phyloP scores from a whole-genome alignment of 2,329 filamentous ascomycete genomes.

The Penicillium sclerotiorum region DNA sequence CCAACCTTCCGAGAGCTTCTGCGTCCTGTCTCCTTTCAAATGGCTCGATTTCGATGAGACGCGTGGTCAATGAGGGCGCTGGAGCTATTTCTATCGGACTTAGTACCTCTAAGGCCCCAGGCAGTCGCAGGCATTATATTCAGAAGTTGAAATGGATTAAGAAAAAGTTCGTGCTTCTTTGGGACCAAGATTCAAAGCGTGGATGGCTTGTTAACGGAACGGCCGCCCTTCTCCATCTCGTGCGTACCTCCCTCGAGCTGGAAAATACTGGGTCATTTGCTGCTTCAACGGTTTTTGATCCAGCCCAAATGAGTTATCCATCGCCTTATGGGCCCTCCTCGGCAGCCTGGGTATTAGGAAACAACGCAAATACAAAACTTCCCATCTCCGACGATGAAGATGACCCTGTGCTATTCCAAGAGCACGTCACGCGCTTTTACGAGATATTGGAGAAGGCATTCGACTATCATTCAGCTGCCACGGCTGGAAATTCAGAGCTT shows the following conservation, averaged over 20 bases:
- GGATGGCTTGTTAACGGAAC: background rate
- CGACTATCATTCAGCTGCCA: conserved; percentile 22
- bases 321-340: background rate
- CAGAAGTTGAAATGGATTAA: background rate
- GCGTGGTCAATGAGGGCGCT: background rate
- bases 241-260: background rate
- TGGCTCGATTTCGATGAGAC: background rate
- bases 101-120: background rate
- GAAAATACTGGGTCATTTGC: background rate
- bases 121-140: background rate
- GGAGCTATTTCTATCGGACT: background rate
- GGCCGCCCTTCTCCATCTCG: background rate
- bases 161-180: background rate
- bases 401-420: conserved; percentile 22
- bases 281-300: background rate
- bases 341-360: background rate
- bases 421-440: conserved; percentile 29
- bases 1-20: background rate
- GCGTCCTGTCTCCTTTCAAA: background rate
- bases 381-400: conserved; percentile 6
- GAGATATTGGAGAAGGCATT: conserved; percentile 33
- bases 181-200: background rate
- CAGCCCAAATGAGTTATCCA: background rate
- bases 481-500: background rate
- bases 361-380: background rate